phyloP scores from a whole-genome alignment of 2,329 filamentous ascomycete genomes.

The Orbilia ellipsospora region DNA sequence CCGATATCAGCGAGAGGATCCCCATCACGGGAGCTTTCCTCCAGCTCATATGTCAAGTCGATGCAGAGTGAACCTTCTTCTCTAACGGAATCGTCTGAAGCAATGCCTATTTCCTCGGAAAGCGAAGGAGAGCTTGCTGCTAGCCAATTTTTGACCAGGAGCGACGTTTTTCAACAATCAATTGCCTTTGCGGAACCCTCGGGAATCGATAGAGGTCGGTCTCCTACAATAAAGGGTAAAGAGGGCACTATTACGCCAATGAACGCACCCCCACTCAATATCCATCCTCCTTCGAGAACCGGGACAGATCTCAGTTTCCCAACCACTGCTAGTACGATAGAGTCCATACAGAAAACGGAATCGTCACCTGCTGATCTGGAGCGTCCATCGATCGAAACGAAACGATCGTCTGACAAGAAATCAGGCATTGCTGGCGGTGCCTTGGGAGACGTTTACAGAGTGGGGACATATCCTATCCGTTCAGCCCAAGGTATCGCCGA shows the following conservation, averaged over 20 bases:
- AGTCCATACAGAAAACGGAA: constrained; percentile 26
- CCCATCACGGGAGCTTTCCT: constrained; percentile 37
- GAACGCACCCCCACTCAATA: constrained; percentile 30
- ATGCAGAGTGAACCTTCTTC: constrained; percentile 54
- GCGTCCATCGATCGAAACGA: constrained; percentile 32
- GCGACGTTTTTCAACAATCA: constrained; percentile 86
- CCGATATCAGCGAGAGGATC: constrained; percentile 26
- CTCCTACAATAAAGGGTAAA: constrained; percentile 46
- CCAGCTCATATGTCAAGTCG: constrained; percentile 53
- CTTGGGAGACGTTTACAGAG: constrained; percentile 70
- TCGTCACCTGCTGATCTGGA: constrained; percentile 43
- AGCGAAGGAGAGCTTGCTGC: constrained; percentile 82
- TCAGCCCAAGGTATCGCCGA: constrained; percentile 84
- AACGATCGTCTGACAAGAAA: constrained; percentile 41
- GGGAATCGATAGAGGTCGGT: constrained; percentile 41
- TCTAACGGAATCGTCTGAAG: constrained; percentile 70
- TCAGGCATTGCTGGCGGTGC: constrained; percentile 64
- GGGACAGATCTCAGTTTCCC: constrained; percentile 35
- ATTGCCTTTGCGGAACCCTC: constrained; percentile 23
- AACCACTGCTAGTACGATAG: background rate
- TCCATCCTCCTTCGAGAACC: constrained; percentile 46
- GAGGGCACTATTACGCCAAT: constrained; percentile 39
- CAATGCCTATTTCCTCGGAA: constrained; percentile 72
- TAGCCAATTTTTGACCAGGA: constrained; percentile 87
- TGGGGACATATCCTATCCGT: constrained; percentile 81